Evolutionary conservation across 805 yeast species (phyloP).

Genomic region (Ogataea allantospora): DNA sequence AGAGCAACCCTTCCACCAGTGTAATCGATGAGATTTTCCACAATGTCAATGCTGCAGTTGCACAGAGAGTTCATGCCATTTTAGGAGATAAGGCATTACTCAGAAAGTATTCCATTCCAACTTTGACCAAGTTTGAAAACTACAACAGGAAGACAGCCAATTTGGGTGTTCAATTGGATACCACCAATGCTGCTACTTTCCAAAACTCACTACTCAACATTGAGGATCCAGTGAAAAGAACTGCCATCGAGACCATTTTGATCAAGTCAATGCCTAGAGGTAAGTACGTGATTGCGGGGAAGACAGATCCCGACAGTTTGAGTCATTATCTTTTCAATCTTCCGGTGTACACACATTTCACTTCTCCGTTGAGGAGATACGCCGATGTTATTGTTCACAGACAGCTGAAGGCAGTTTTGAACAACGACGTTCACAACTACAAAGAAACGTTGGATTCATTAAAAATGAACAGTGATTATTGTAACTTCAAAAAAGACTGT

Average conservation of each 20-base stretch:
- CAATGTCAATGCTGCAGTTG: slow-evolving; percentile 82
- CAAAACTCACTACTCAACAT: slow-evolving; percentile 67
- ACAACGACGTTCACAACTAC: slow-evolving; percentile 38
- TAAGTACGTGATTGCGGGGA: slow-evolving; percentile 85
- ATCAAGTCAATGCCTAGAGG: slow-evolving; percentile 83
- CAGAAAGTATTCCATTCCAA: slow-evolving; percentile 85
- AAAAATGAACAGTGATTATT: slow-evolving; percentile 83
- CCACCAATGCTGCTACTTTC: slow-evolving; percentile 67
- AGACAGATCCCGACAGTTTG: slow-evolving; percentile 71
- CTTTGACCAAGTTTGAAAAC: slow-evolving; percentile 73
- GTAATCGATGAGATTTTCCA: slow-evolving; percentile 74
- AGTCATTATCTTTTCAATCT: slow-evolving; percentile 79
- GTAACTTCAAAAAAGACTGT: slow-evolving; percentile 94
- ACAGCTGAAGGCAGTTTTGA: slow-evolving; percentile 72
- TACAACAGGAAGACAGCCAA: slow-evolving; percentile 69
- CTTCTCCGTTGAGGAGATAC: slow-evolving; percentile 88
- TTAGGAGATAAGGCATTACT: slow-evolving; percentile 81
- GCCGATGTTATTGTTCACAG: slow-evolving; percentile 92
- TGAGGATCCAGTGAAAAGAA: slow-evolving; percentile 59
- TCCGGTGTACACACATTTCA: slow-evolving; percentile 89
- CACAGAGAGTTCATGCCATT: slow-evolving; percentile 69
- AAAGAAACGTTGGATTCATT: slow-evolving; percentile 63
- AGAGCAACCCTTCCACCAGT: slow-evolving; percentile 52
- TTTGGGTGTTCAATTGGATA: slow-evolving; percentile 68
- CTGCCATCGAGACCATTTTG: slow-evolving; percentile 74